Base-by-base conservation (phyloP, 345 rosid species). In the Melaleuca quinquenervia region DNA sequence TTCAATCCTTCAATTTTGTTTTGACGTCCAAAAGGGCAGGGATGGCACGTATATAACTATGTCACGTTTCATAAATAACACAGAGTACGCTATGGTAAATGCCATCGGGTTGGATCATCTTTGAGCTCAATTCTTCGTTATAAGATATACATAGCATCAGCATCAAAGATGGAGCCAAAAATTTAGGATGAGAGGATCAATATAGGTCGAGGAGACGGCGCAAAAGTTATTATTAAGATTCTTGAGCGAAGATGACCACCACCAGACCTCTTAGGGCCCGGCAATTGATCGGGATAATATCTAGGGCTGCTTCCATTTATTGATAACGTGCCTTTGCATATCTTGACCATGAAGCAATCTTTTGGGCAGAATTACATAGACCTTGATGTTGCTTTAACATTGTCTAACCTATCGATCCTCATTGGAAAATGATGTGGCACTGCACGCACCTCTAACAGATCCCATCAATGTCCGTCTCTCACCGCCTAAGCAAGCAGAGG, bases 281-380 rank as follows among this genome's bases (percentile, higher is more conserved):
- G 44, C 48, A 18, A 70, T 70, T 24, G 3, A 70, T 70, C 26
- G 26, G 36, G 78, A 32, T 16, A 41, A 18, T 70, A 70, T 32
- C 78, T 5, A 16, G 20, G 76, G 16, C 45, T 70, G 44, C 24
- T 18, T 70, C 78, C 78, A 36, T 36, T 24, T 45, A 32, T 70
- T 36, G 24, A 36, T 5, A 32, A 2, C 48, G 36, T 8, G 78
- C 78, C 78, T 4, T 36, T 2, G 13, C 24, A 3, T 70, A 70
- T 36, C 78, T 36, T 9, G 24, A 87, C 82, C 51, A 87, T 85
- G 16, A 8, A 87, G 36, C 75, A 85, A 82, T 87, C 91, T 20
- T 85, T 89, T 21, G 91, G 88, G 78, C 78, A 32, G 11, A 70
- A 32, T 70, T 32, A 70, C 24, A 26, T 11, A n/a, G 56, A 49